Evolutionary conservation across 495 filamentous ascomycete genomes (phyloP), one percentile per base, ranked within the genome.

Genomic region (Penicillium odoratum): DNA sequence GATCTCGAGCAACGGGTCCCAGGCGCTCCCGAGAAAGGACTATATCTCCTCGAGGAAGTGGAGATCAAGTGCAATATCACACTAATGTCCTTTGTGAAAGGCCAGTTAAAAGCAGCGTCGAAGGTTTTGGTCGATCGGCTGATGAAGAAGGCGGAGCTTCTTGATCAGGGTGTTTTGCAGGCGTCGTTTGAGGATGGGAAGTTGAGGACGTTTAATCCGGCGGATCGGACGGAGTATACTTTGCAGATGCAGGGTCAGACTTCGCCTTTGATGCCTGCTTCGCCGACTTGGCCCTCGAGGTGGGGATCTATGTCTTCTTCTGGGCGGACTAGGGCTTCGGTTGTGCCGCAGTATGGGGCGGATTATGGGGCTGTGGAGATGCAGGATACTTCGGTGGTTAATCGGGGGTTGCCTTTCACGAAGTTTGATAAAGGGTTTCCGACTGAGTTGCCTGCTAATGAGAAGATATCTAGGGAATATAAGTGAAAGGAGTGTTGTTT

Each of bases 31-130:
- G 69, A 74, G 10, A 76, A 78, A 28, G 90, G 89, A 1, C 79
- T 94, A 0, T 93, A 88, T 67, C 69, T 93, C 21, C 79, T 86
- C 9, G 89, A 93, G 72, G 89, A 92, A 57, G 84, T 91, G 45
- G 83, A 90, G 51, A 84, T 94, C 74, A 79, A 79, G 53, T 92
- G 88, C 77, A 92, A 92, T 62, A 73, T 91, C 18, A 72, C 90
- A 58, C 80, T 91, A 74, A 80, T 84, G 0, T 67, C 74, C 9
- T 92, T 92, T 63, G 87, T 93, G 42, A 91, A 88, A 76, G 83
- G 81, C 68, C 91, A 86, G 25, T 77, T 92, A 25, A 89, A 88
- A 65, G 88, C 87, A 58, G 79, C 87, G 2, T 87, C 91, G 60
- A 76, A 74, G 15, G 74, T 79, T 3, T 76, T 94, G 36, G 87